Evolutionary conservation across 352 stramenopile species (phyloP), one percentile per base, ranked within the genome.

Genomic region (Phytophthora boehmeriae): DNA sequence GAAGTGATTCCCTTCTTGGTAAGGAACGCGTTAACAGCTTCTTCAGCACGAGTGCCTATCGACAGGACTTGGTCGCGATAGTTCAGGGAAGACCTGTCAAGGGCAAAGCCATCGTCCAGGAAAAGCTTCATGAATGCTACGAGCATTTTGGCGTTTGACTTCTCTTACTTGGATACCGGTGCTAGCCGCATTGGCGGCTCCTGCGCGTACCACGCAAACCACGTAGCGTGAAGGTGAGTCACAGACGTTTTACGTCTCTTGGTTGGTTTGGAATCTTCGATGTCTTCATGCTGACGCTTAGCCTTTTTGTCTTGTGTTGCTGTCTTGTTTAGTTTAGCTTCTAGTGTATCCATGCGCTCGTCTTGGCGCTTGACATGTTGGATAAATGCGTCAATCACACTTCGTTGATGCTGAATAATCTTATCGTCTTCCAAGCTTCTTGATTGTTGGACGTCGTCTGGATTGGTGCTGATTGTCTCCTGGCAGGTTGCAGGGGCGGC

Each of bases 51-150:
- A 10, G 46, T 53, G 6, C 49, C 49, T n/a, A 62, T 13, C 2
- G 30, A 22, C 8, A 63, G 30, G 0, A 58, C 53, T 1, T 46
- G 36, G 30, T 68, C 46, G 19, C 53, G 46, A 20, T 56, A 59
- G 23, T 47, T 13, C 27, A 38, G 2, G 8, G 45, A 3, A 30
- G 25, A 30, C 3, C 25, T 30, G 25, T 30, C 25, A 30, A 30
- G 25, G 6, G 6, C 25, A 30, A 6, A 30, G 25, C 6, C 25
- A 6, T 6, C 25, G 25, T 30, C 25, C 25, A 30, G 6, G 25
- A 30, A 30, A n/a, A 30, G 3, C 6, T 30, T 30, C 25, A 6
- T 30, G 25, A 30, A 30, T 30, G 6, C 25, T 30, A 30, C 25
- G 25, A 30, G 25, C 25, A 8, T 3, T 30, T 30, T 30, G 25